These are phyloP conservation scores for Cynanchum wilfordii DNA, from an alignment of 257 asterid genomes.

Conservation along the genomic window DNA sequence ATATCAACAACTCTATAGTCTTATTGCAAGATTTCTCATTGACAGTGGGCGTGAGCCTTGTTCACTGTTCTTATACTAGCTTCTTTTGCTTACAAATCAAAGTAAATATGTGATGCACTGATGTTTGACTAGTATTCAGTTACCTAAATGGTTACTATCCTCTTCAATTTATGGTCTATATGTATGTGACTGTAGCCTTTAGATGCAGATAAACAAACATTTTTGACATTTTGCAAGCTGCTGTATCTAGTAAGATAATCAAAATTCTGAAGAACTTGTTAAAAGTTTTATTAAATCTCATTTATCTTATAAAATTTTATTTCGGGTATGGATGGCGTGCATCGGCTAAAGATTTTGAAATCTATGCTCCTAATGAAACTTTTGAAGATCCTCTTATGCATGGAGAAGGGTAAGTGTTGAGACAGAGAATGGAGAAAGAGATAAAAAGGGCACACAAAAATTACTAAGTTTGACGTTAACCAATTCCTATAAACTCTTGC, in stretches of 20 bases:
- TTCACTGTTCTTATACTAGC: not conserved
- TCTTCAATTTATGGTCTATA: not conserved
- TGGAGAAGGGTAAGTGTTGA: conserved; percentile 59
- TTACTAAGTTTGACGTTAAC: too few relatives aligned
- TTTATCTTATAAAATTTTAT: not conserved
- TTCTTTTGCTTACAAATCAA: too few relatives aligned
- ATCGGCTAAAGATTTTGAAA: conserved; percentile 65
- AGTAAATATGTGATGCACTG: too few relatives aligned
- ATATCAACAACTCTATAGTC: not conserved
- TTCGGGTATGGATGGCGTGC: conserved; percentile 72
- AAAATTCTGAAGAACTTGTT: not conserved
- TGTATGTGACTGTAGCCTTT: not conserved
- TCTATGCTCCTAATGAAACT: conserved; percentile 67
- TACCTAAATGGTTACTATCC: not conserved
- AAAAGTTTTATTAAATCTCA: not conserved
- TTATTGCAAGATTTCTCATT: not conserved
- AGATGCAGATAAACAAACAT: not conserved
- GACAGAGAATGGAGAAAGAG: too few relatives aligned
- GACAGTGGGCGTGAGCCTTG: not conserved
- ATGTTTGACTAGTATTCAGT: not conserved
- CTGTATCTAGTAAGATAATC: too few relatives aligned
- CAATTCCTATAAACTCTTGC: too few relatives aligned
- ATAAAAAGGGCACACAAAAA: too few relatives aligned
- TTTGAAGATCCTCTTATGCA: conserved; percentile 90
- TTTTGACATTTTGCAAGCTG: not conserved